Conservation (phyloP, 2,329 filamentous ascomycete species). For the Talaromyces sp. region DNA sequence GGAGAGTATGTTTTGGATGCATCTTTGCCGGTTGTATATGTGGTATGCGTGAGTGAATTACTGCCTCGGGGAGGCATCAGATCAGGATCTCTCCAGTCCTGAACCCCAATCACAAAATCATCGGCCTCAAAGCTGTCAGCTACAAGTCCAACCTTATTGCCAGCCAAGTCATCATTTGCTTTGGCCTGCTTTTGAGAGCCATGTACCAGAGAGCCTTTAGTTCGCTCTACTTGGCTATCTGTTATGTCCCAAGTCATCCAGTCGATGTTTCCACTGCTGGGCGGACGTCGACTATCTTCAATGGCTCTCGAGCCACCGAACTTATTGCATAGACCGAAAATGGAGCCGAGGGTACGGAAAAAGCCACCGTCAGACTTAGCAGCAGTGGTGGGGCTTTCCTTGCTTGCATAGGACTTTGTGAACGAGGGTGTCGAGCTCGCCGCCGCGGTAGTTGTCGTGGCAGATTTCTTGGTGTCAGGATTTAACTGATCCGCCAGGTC, state of each 20-base stretch:
- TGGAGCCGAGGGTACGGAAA: constrained; percentile 50
- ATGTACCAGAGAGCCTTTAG: constrained; percentile 26
- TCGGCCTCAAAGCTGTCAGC: constrained; percentile 49
- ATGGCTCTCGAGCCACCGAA: constrained; percentile 25
- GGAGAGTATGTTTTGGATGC: constrained; percentile 33
- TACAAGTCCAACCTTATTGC: constrained; percentile 27
- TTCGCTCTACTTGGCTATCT: constrained; percentile 29
- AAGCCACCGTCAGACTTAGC: constrained; percentile 32
- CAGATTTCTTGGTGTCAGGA: constrained; percentile 21
- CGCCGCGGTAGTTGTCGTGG: constrained; percentile 28
- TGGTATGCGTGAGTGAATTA: constrained; percentile 26
- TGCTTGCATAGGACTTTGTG: constrained; percentile 24
- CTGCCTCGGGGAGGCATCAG: constrained; percentile 55
- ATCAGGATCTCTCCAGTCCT: constrained; percentile 84
- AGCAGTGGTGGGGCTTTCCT: constrained; percentile 16
- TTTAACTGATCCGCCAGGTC: constrained; percentile 27
- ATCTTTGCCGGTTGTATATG: constrained; percentile 25
- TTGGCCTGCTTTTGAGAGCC: constrained; percentile 29
- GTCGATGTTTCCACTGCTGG: constrained; percentile 72
- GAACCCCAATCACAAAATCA: constrained; percentile 78
- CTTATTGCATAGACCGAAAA: constrained; percentile 45
- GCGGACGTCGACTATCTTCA: constrained; percentile 64
- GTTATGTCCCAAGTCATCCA: constrained; percentile 57
- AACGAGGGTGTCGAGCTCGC: constrained; percentile 35
- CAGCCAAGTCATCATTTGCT: constrained; percentile 9